Conservation (phyloP, 2,329 filamentous ascomycete species). For the Pseudocercospora eumusae region DNA sequence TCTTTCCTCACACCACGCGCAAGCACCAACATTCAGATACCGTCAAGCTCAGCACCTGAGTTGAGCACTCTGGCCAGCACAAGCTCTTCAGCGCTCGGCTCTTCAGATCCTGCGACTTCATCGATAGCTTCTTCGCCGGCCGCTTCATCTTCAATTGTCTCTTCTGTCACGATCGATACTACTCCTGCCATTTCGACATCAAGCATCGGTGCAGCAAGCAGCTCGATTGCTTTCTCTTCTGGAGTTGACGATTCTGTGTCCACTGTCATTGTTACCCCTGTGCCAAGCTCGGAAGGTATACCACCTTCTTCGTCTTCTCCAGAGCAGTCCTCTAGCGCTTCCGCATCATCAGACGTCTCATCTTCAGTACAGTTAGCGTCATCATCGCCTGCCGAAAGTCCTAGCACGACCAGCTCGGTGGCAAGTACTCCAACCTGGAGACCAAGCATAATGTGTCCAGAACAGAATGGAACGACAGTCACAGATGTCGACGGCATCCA, state of each 20-base stretch:
- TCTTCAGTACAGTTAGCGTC: neutral
- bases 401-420: neutral
- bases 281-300: neutral
- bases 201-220: neutral
- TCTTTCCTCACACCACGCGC: neutral
- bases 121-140: neutral
- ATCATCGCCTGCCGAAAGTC: neutral
- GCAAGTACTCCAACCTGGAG: neutral
- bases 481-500: constrained; percentile 6
- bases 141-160: too few relatives aligned
- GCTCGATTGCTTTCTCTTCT: neutral
- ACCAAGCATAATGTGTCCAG: neutral
- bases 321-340: neutral
- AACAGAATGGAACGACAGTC: constrained; percentile 6
- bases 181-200: neutral
- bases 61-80: neutral
- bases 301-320: neutral
- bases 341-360: neutral
- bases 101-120: neutral
- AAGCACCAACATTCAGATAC: neutral
- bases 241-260: neutral
- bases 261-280: constrained; percentile 3
- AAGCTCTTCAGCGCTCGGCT: neutral
- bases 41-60: neutral
- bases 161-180: too few relatives aligned